These are phyloP conservation scores for Cladosporium colombiae DNA, from an alignment of 2,329 filamentous ascomycete genomes.

Conservation along the genomic window DNA sequence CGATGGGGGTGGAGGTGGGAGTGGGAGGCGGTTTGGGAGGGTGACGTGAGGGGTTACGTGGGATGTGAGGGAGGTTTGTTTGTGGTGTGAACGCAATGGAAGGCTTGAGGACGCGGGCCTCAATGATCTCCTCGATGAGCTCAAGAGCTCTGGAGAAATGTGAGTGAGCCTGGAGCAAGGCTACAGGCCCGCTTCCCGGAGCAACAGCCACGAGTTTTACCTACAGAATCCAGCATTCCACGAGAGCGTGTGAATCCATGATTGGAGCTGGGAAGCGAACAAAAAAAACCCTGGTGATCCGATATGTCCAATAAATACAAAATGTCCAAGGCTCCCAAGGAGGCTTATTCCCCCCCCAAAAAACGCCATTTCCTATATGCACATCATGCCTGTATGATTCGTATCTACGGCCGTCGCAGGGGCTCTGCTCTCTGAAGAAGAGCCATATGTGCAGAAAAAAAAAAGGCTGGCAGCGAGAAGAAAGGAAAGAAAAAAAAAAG, in stretches of 20 bases:
- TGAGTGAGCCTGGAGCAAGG: neutral
- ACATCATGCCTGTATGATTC: neutral
- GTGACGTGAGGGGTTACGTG: slow-evolving; percentile 1
- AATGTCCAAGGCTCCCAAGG: neutral
- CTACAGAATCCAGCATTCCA: neutral
- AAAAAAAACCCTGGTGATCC: neutral
- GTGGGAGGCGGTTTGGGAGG: slow-evolving; percentile 9
- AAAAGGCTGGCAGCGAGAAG: neutral
- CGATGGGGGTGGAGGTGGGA: slow-evolving; percentile 24
- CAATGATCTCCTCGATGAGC: neutral
- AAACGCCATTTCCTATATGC: neutral
- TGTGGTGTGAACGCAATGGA: neutral
- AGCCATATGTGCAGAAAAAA: neutral
- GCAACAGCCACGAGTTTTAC: neutral
- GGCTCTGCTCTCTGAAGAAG: neutral
- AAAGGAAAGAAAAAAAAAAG: neutral
- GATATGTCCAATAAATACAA: neutral
- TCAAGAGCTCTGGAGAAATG: neutral
- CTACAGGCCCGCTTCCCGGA: neutral
- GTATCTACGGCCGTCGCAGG: neutral
- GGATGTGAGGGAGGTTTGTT: neutral
- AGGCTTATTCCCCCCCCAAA: neutral
- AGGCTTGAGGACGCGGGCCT: neutral
- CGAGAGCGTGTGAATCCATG: neutral
- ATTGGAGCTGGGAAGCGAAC: neutral